Evolutionary conservation across 164 flowering plant genomes (phyloP), one percentile per base, ranked within the genome.

Genomic region (Malania oleifera): DNA sequence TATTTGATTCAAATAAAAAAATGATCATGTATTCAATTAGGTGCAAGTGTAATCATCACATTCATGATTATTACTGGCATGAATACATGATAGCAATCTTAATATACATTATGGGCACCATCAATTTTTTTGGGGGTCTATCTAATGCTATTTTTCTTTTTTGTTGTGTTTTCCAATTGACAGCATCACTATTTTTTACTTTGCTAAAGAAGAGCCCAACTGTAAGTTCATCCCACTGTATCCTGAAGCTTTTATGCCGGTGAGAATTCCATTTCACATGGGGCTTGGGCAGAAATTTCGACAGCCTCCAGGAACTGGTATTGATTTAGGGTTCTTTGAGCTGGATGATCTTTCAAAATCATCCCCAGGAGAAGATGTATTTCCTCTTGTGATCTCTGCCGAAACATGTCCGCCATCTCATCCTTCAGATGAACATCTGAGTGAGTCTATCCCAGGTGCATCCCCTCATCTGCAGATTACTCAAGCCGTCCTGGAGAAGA

Each of bases 251-350:
- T 73, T 56, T 57, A 57, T 41, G 54, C 84, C 85, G 1, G 71
- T 80, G 37, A 77, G 60, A 52, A 54, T 87, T 51, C 81, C 90
- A 31, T 87, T 90, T 52, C 77, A 66, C 56, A 85, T 81, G 59
- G 97, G 95, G 22, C 65, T 66, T 15, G 75, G 79, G 39, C 97
- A 90, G 69, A 82, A 79, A 62, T 87, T 90, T 55, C 29, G 56
- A 55, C 97, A 90, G 70, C 82, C 92, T 56, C 69, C 83, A 19
- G 92, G 95, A 65, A 85, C 93, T 18, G 95, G 95, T 62, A 76
- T 85, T 49, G 92, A 90, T 61, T 65, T 90, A 7, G 84, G 89
- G 25, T 85, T 85, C 70, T 90, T 81, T 69, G 83, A 72, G 56
- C 65, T 80, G 64, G 91, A 85, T 65, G 86, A 80, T 61, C 89